Percentiles rank a stretch among this genome's conserved stretches.
These are phyloP conservation scores for Graphilbum fragrans DNA, from an alignment of 2,329 filamentous ascomycete species.

Conservation along the genomic window DNA sequence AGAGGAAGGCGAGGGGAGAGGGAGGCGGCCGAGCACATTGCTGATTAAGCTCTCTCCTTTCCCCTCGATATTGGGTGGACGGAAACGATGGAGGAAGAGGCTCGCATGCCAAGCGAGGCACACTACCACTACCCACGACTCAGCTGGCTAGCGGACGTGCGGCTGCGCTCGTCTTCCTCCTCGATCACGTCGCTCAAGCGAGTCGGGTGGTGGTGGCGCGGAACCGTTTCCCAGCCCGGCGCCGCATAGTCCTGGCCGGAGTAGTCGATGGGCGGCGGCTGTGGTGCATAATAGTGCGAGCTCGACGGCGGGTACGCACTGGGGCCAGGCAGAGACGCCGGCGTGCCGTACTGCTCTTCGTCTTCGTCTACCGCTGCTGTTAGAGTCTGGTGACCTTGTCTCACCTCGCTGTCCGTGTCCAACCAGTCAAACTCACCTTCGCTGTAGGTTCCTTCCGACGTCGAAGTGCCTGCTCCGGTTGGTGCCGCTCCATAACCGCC, in stretches of 20 bases:
- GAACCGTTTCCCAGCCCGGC: constrained; percentile 58
- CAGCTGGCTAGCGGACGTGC: constrained; percentile 56
- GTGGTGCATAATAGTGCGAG: constrained; percentile 28
- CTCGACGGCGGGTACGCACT: constrained; percentile 21
- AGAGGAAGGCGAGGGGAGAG: too few species aligned
- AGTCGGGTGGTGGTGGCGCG: constrained; percentile 77
- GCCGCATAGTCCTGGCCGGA: constrained; percentile 53
- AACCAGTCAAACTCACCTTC: constrained; percentile 42
- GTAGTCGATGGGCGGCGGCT: constrained; percentile 40
- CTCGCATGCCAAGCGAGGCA: too few species aligned
- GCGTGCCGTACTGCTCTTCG: constrained; percentile 43
- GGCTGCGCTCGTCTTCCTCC: constrained; percentile 71
- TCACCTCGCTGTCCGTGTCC: not conserved
- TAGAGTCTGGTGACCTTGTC: not conserved
- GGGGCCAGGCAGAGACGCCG: constrained; percentile 25
- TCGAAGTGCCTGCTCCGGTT: constrained; percentile 13
- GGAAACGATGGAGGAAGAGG: too few species aligned
- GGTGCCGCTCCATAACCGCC: not conserved
- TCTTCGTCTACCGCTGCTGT: constrained; percentile 25
- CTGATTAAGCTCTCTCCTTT: too few species aligned
- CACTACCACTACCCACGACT: constrained; percentile 27
- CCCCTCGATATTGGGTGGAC: too few species aligned
- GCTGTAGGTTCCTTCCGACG: constrained; percentile 51
- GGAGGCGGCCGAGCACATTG: too few species aligned
- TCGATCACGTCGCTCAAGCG: constrained; percentile 79